phyloP scores from a whole-genome alignment of 768 basidiomycete species.

The Auriscalpium microsporum region DNA sequence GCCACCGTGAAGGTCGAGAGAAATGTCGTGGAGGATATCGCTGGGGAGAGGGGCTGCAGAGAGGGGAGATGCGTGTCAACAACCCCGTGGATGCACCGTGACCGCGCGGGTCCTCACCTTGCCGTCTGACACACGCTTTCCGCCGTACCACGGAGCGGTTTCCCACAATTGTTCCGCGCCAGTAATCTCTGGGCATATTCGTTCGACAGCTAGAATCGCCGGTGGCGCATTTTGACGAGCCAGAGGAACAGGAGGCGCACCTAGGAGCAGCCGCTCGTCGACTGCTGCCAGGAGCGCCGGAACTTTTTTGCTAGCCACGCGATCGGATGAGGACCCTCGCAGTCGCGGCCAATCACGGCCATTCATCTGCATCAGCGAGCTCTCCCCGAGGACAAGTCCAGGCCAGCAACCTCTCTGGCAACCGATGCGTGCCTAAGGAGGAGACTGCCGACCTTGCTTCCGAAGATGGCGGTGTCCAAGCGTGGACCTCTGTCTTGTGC shows the following conservation, averaged over 20 bases:
- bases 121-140: neutral
- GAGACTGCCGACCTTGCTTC: no score
- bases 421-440: no score
- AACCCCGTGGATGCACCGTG: neutral
- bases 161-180: neutral
- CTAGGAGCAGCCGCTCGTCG: neutral
- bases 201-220: neutral
- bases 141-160: neutral
- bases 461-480: no score
- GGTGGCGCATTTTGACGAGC: neutral
- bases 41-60: neutral
- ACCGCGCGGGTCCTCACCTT: neutral
- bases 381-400: no score
- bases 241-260: neutral
- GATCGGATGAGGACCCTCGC: neutral
- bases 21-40: neutral
- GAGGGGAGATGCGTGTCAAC: neutral
- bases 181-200: neutral
- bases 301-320: neutral
- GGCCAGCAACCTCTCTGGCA: no score
- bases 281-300: neutral
- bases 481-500: no score
- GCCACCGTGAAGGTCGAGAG: neutral
- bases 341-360: neutral
- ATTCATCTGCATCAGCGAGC: no score